phyloP scores from a whole-genome alignment of 1,284 basidiomycete genomes.

The Irpex rosettiformis region DNA sequence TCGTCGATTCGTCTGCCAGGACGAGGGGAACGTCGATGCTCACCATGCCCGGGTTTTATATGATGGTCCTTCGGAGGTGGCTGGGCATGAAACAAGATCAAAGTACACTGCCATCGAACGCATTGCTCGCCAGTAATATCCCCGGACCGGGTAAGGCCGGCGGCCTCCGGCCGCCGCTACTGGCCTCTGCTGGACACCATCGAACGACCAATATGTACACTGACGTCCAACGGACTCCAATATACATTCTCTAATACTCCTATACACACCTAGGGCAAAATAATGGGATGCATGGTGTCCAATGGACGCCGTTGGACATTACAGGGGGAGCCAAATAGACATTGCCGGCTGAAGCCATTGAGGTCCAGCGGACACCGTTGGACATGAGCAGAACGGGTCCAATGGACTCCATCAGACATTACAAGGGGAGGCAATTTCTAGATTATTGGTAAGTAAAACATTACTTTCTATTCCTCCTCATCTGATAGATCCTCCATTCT shows the following conservation, averaged over 20 bases:
- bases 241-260: background rate
- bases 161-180: no score
- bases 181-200: background rate
- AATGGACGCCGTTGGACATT: background rate
- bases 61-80: background rate
- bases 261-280: background rate
- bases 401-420: no score
- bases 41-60: background rate
- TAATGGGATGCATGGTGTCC: no score
- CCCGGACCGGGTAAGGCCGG: no score
- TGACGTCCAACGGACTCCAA: background rate
- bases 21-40: background rate
- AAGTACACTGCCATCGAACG: background rate
- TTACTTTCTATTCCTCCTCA: background rate
- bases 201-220: no score
- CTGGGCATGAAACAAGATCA: background rate
- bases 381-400: background rate
- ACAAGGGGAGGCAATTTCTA: no score
- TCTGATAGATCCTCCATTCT: background rate
- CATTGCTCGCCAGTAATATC: background rate
- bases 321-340: no score
- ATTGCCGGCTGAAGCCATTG: no score
- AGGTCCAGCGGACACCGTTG: background rate
- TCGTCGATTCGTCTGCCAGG: conserved; percentile 11
- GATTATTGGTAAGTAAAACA: no score